Evolutionary conservation across 306 rosid species (phyloP), one percentile per base, ranked within the genome.

Genomic region (Acacia acuminata): DNA sequence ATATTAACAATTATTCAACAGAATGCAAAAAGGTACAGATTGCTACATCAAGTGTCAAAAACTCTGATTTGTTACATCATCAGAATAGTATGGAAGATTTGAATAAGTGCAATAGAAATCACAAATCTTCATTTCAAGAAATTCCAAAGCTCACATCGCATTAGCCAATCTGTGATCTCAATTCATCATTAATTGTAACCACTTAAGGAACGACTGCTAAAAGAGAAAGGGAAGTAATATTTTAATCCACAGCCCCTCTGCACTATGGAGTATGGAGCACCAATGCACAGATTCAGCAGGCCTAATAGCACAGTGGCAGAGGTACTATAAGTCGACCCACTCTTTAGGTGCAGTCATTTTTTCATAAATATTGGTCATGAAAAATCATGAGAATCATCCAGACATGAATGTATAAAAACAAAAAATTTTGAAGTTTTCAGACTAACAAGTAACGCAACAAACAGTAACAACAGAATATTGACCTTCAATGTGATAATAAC

Each of bases 1-100:
- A 66, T 73, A 65, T 65, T 17, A 60, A 65, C 50, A 79, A 77
- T 78, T 73, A 79, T 24, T 71, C 42, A 45, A 44, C 77, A 81
- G 77, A 76, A 63, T 43, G 22, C 61, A 78, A 56, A 79, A 76
- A 55, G 32, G 25, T 58, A 66, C 51, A 40, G 25, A 68, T 73
- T 25, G 67, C 43, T 68, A 71, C 43, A 61, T 50, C 81, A 72
- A 66, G 40, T 45, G 51, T 63, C 60, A 76, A 34, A 17, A 66
- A 10, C 83, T 67, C 42, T 40, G 73, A 16, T 86, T 1, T 77
- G 48, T 65, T 40, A 80, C 11, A 55, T 71, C 75, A 58, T 25
- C 61, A 38, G 27, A 40, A 82, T 36, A 36, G 60, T 30, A 27
- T 68, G 48, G 67, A 9, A 61, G 42, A 55, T 72, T 76, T 55